Base-by-base conservation (phyloP, 2,329 filamentous ascomycete genomes). In the Penicillium sp. region DNA sequence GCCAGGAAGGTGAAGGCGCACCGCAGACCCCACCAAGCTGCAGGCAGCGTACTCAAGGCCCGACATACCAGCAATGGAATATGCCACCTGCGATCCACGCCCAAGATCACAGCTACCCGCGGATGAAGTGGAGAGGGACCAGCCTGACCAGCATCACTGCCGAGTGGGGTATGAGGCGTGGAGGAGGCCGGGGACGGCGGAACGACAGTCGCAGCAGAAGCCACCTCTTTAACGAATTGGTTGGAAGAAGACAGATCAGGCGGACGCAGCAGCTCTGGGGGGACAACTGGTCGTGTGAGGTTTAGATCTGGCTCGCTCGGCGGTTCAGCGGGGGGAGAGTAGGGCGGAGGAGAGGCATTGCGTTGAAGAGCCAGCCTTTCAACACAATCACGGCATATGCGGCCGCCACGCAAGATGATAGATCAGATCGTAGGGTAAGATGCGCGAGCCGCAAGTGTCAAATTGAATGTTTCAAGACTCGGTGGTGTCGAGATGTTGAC, bases 61-160 rank as follows among this genome's bases (percentile, higher is more conserved):
- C 85, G 79, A 51, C 83, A 80, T 45, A 82, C 69, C 47, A 87
- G 78, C 37, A 90, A 73, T 41, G 82, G 80, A 28, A 83, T 71
- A 59, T 89, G 81, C 81, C 84, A 90, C 45, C 72, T 73, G 45
- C 73, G 72, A 37, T 82, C 79, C 11, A 92, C 77, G 35, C 85
- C 84, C 31, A 90, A 74, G 20, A 86, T 76, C 52, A 88, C 83
- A 46, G 85, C 85, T 39, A 90, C 79, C 39, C 84, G 83, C 9
- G 85, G 85, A 56, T 88, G 84, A 29, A 87, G 71, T 35, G 66
- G 61, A 25, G 65, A 66, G 8, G 56, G 36, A 30, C 41, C 37
- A 33, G 51, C 39, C 40, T 57, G 56, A 26, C 51, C 51, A 36
- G 50, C 51, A 54, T 62, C 55, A 42, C 53, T 56, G 48, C 46